Base-by-base conservation (phyloP, 192 early-diverging fungal genomes). In the Endogone sp. region DNA sequence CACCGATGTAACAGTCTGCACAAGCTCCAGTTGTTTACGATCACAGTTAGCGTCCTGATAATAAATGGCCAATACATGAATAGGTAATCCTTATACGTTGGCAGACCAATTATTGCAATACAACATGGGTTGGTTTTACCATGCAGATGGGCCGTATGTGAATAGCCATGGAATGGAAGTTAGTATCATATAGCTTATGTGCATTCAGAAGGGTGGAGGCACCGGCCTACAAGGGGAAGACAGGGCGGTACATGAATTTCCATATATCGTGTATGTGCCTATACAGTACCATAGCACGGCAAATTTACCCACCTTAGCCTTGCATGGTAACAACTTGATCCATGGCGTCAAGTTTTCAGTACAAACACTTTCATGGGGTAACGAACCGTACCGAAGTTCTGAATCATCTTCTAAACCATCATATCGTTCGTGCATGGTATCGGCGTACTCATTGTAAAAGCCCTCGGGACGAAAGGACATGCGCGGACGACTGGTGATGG, bases 301-400 rank as follows among this genome's bases (percentile, higher is more conserved):
- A n/a, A n/a, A 49, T 16, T 32, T 3, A 61, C 29, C 29, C 68
- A 86, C 88, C 75, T 91, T 93, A 16, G 91, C 80, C 81, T 96
- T 91, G 73, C 98, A 99, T 3, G 98, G 98, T 37, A 99, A 72
- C 65, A 96, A 82, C 74, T 98, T 99, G 69, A 91, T 87, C 95
- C 95, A 99, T 9, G 96, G 95, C 8, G 98, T 97, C 76, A 99
- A 81, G 75, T 99, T 99, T 73, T 98, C 98, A 3, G 98, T 99
- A 69, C 98, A 99, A 9, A 95, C 94, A 70, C 89, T 90, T 71
- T 99, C 98, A 71, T 92, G 92, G 3, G 96, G 91, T 27, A 99
- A 82, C 16, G 86, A 78, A 1, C 90, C 91, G 58, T 94, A 95
- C 6, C 94, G 84, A 49, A 95, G 58, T 68, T 73, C 76, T 2